These are phyloP conservation scores for Globisporangium camurandrum DNA, from an alignment of 352 stramenopile species.

Conservation along the genomic window DNA sequence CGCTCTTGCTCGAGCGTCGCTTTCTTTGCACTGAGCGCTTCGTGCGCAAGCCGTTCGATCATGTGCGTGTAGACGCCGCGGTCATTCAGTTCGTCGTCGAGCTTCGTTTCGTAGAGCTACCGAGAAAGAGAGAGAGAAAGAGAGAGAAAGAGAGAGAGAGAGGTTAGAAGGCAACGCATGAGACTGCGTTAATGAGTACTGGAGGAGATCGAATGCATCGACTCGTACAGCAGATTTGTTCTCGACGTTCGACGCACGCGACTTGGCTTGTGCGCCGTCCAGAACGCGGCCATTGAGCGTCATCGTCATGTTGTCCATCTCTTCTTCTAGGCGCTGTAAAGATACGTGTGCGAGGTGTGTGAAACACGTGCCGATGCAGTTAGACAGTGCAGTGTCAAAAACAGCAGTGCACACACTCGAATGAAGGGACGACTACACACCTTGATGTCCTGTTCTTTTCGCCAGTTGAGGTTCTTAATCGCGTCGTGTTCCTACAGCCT, in stretches of 20 bases:
- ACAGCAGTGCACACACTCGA: neutral
- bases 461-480: conserved; percentile 53
- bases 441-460: conserved; percentile 69
- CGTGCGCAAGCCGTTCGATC: conserved; percentile 61
- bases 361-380: no score
- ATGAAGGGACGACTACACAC: conserved; percentile 10
- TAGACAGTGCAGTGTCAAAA: no score
- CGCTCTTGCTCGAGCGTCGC: conserved; percentile 55
- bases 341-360: no score
- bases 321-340: conserved; percentile 63
- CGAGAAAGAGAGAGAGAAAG: neutral
- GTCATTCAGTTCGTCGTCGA: conserved; percentile 66
- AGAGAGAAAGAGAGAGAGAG: neutral
- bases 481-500: conserved; percentile 47
- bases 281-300: conserved; percentile 54
- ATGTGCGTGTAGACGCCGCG: conserved; percentile 78
- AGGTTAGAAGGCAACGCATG: no score
- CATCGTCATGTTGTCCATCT: conserved; percentile 67
- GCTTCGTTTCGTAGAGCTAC: conserved; percentile 70
- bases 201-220: no score
- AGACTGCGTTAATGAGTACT: no score
- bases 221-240: conserved; percentile 61
- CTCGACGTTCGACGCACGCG: conserved; percentile 58
- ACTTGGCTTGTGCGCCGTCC: conserved; percentile 48
- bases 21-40: conserved; percentile 61